phyloP scores from a whole-genome alignment of 768 basidiomycete genomes.

The Trametes sanguinea region DNA sequence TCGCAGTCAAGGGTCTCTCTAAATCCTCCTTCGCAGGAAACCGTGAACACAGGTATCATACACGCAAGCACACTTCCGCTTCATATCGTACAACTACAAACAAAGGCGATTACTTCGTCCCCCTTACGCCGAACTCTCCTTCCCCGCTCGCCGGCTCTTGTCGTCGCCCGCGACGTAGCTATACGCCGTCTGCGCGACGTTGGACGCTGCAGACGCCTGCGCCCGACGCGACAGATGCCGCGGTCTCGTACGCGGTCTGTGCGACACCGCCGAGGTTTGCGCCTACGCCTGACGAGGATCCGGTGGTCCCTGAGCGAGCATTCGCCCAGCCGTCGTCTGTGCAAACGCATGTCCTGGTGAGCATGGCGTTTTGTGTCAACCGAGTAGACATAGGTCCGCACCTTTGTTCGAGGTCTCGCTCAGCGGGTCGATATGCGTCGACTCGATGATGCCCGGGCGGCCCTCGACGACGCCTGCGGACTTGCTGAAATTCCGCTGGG shows the following conservation, averaged over 20 bases:
- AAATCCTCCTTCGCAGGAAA: too few relatives aligned
- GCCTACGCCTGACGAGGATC: constrained; percentile 7
- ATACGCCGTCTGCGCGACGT: constrained; percentile 42
- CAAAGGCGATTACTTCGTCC: not conserved
- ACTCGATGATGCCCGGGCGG: constrained; percentile 58
- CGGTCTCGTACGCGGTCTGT: constrained; percentile 22
- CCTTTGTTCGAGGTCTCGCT: constrained; percentile 47
- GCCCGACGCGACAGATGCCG: constrained; percentile 22
- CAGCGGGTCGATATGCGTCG: constrained; percentile 53
- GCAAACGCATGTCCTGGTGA: not conserved
- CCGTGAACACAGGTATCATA: too few relatives aligned
- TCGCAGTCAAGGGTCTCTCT: too few relatives aligned
- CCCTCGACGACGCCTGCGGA: constrained; percentile 53
- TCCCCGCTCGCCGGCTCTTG: constrained; percentile 35
- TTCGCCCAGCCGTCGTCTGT: constrained; percentile 48
- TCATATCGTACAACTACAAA: not conserved
- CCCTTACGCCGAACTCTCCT: constrained; percentile 35
- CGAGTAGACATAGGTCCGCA: constrained; percentile 21
- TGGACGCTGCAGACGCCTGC: constrained; percentile 36
- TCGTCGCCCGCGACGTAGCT: constrained; percentile 40
- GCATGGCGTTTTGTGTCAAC: not conserved
- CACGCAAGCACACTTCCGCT: too few relatives aligned
- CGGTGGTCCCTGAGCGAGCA: constrained; percentile 25
- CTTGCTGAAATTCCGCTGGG: constrained; percentile 41
- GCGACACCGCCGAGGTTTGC: constrained; percentile 9